Conservation (phyloP, 2,329 filamentous ascomycete genomes). For the Cryphonectria parasitica region DNA sequence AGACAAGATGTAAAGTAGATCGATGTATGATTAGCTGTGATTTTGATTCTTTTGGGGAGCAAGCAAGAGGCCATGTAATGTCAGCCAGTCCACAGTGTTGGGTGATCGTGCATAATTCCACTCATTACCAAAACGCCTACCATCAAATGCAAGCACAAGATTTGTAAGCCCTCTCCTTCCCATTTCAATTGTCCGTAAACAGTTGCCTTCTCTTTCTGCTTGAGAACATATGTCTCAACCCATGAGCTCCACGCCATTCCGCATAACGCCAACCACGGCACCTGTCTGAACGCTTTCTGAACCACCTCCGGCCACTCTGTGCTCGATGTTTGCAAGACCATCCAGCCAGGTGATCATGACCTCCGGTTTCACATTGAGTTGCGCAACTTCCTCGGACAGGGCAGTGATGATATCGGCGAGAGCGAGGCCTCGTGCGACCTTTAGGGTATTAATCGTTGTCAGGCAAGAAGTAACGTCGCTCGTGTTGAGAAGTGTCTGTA, state of each 20-base stretch:
- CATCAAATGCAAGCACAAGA: constrained; percentile 18
- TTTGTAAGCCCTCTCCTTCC: not conserved
- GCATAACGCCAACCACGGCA: constrained; percentile 85
- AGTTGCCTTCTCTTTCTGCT: not conserved
- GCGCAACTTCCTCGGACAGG: constrained; percentile 78
- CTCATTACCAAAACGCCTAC: constrained; percentile 19
- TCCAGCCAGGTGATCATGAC: constrained; percentile 92
- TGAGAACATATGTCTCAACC: constrained; percentile 18
- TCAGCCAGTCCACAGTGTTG: constrained; percentile 11
- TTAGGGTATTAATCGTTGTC: constrained; percentile 84
- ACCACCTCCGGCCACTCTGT: constrained; percentile 83
- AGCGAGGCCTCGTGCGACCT: constrained; percentile 82
- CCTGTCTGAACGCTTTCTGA: constrained; percentile 90
- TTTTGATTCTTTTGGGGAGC: not conserved
- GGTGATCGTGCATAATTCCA: constrained; percentile 11
- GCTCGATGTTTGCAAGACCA: constrained; percentile 90
- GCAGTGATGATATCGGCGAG: constrained; percentile 92
- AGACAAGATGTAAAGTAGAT: not conserved
- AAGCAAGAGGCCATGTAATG: constrained; percentile 15
- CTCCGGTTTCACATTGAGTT: constrained; percentile 81
- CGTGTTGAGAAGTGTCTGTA: constrained; percentile 80
- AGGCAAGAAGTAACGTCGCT: constrained; percentile 89
- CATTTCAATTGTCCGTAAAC: not conserved
- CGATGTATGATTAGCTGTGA: not conserved
- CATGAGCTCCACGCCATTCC: constrained; percentile 80